Percentiles rank a stretch among this genome's conserved stretches.
Evolutionary conservation across 306 rosid species (phyloP).

Genomic region (Hippophae tibetana): DNA sequence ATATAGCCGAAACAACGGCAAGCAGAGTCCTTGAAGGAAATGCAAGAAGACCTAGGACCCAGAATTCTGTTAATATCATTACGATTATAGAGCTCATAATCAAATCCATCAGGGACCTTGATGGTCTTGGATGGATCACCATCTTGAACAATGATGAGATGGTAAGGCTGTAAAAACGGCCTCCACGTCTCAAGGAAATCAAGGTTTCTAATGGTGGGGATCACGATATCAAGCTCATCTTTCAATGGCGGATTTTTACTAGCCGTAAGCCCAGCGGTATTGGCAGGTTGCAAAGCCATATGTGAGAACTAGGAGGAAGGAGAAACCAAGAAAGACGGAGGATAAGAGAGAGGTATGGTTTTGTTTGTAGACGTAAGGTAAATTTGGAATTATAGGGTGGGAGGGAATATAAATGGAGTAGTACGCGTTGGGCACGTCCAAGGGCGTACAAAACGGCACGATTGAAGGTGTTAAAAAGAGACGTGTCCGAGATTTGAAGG

Average conservation of each 20-base stretch:
- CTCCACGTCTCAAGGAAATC: constrained; percentile 93
- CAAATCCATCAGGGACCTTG: constrained; percentile 74
- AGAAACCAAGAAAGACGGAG: background rate
- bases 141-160: constrained; percentile 80
- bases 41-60: constrained; percentile 70
- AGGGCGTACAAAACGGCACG: constrained; percentile 29
- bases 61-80: constrained; percentile 71
- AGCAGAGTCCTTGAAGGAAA: constrained; percentile 90
- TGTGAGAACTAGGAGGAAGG: background rate
- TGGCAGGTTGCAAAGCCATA: too few species aligned
- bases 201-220: constrained; percentile 81
- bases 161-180: constrained; percentile 67
- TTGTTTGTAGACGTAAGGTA: background rate
- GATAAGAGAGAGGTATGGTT: background rate
- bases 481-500: constrained; percentile 37
- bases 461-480: constrained; percentile 15
- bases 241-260: constrained; percentile 32
- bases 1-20: constrained; percentile 92
- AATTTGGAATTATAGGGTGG: background rate
- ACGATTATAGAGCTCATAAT: constrained; percentile 71
- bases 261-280: constrained; percentile 7
- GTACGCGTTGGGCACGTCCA: constrained; percentile 25
- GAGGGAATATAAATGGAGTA: constrained; percentile 22
- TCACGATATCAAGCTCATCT: constrained; percentile 82
- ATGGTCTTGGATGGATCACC: constrained; percentile 78